Base-by-base conservation (phyloP, 2,329 filamentous ascomycete genomes). In the Exophiala mesophila region DNA sequence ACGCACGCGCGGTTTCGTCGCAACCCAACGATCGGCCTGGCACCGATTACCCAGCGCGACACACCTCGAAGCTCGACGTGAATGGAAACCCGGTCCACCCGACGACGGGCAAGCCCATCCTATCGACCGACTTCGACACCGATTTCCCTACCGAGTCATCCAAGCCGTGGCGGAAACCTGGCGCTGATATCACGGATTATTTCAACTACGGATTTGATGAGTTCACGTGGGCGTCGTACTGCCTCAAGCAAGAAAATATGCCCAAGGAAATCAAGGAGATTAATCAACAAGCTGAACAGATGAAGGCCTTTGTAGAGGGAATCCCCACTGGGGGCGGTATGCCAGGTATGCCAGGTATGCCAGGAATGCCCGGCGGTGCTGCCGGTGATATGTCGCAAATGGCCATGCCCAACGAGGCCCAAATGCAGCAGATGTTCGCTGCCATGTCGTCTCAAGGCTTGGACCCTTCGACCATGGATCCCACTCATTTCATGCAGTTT, bases 91-190 rank as follows among this genome's bases (percentile, higher is more conserved):
- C 92, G 0, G 69, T 84, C 2, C 89, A 94, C 63, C 80, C 84
- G 13, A 72, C 69, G 2, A 74, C 76, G 3, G 82, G 81, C 16
- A 92, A 94, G 54, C 89, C 92, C 56, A 85, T 92, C 55, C 78
- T 88, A 39, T 83, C 81, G 5, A 83, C 88, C 36, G 83, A 85
- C 59, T 83, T 88, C 54, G 85, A 89, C 57, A 70, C 83, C 57
- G 77, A 89, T 15, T 75, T 80, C 26, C 82, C 86, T 5, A 52
- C 73, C 40, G 87, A 88, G 57, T 70, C 77, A 50, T 85, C 89
- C 50, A 97, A 96, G 64, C 89, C 90, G 13, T 98, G 92, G 92
- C 82, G 92, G 32, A 83, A 89, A 52, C 92, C 92, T 0, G 92
- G 92, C 34, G 89, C 90, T 8, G 92, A 98, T 59, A 80, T 95